These are phyloP conservation scores for Solanum hybrid DNA, from an alignment of 305 asterid genomes.

Conservation along the genomic window DNA sequence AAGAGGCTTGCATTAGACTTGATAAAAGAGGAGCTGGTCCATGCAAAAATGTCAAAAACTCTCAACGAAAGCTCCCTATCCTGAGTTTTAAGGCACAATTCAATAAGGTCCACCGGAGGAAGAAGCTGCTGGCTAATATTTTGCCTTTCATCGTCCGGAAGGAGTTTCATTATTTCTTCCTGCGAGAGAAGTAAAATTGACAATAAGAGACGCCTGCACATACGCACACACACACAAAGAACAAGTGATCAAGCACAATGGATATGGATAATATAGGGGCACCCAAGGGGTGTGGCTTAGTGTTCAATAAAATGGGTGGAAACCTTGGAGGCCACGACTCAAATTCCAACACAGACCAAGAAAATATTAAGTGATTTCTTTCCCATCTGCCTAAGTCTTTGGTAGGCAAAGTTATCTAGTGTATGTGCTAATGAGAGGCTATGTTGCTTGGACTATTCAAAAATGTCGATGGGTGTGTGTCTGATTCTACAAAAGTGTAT, in stretches of 20 bases:
- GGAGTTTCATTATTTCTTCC: constrained; percentile 57
- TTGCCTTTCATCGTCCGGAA: constrained; percentile 59
- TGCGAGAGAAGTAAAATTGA: constrained; percentile 21
- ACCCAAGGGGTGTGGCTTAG: neutral
- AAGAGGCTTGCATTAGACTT: constrained; percentile 53
- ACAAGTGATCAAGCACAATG: neutral
- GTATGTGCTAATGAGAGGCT: neutral
- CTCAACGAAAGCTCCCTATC: constrained; percentile 47
- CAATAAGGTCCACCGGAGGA: constrained; percentile 67
- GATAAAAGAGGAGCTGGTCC: constrained; percentile 72
- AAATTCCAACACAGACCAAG: neutral
- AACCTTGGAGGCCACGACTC: neutral
- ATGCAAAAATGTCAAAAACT: constrained; percentile 73
- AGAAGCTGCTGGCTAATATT: constrained; percentile 42
- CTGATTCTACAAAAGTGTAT: neutral
- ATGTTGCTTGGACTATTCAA: neutral
- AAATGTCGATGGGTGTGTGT: neutral
- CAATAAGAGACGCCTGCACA: neutral
- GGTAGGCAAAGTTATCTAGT: neutral
- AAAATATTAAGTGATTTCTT: neutral
- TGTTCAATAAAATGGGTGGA: neutral
- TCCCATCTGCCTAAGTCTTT: neutral
- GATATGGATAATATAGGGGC: neutral
- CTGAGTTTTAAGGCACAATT: constrained; percentile 55
- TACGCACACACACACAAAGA: neutral